A percentile compares a stretch with the other conserved stretches of the same genome.
phyloP scores from a whole-genome alignment of 192 early-diverging fungal species.

The Entomortierella beljakovae region DNA sequence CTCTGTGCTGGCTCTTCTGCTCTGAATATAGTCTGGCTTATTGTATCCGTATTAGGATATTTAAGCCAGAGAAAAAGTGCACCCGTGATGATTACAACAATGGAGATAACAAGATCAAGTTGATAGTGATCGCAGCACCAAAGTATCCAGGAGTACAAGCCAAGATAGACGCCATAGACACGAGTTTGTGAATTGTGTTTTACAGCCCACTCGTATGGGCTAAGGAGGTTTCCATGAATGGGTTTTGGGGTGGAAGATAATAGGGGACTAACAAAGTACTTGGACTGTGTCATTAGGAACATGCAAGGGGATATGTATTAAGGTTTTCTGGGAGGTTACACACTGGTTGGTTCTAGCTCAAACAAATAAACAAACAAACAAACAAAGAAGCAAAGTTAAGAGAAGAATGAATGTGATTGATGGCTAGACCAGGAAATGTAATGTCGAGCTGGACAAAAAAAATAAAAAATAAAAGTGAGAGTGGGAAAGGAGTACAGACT shows the following conservation, averaged over 20 bases:
- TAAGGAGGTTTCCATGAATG: background rate
- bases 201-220: background rate
- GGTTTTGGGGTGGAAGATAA: background rate
- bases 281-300: too few relatives aligned
- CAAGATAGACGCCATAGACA: background rate
- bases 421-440: too few relatives aligned
- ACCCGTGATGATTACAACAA: background rate
- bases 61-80: background rate
- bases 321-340: background rate
- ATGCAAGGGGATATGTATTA: too few relatives aligned
- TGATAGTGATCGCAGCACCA: conserved; percentile 42
- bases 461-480: too few relatives aligned
- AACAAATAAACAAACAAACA: conserved; percentile 5
- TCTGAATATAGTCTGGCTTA: too few relatives aligned
- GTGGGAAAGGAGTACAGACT: too few relatives aligned
- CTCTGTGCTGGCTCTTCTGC: too few relatives aligned
- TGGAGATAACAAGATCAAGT: background rate
- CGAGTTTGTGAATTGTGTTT: background rate
- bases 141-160: conserved; percentile 1
- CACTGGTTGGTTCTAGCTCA: background rate
- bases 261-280: background rate
- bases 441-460: too few relatives aligned
- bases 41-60: background rate
- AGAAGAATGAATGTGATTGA: too few relatives aligned
- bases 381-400: background rate